Evolutionary conservation across 2,329 filamentous ascomycete species (phyloP).

Genomic region (Fusarium miscanthi): DNA sequence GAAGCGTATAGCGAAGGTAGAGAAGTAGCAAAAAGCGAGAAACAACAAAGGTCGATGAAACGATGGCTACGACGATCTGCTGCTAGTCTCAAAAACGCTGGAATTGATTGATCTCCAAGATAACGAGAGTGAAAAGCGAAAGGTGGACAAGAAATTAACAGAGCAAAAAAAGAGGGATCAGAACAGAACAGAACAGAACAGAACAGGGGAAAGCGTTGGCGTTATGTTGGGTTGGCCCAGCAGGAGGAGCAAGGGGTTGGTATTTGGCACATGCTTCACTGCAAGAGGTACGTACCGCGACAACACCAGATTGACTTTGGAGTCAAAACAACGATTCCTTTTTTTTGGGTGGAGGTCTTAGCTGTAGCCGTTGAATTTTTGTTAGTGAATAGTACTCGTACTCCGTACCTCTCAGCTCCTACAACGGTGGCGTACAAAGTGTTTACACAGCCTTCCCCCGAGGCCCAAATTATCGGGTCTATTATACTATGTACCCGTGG

Average conservation of each 20-base stretch:
- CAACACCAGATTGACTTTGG: constrained; percentile 14
- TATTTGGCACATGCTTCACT: constrained; percentile 11
- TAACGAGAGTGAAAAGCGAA: constrained; percentile 24
- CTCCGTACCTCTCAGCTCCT: neutral
- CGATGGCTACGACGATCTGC: constrained; percentile 3
- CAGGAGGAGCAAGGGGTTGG: constrained; percentile 23
- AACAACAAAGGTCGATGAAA: constrained; percentile 25
- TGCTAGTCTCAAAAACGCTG: constrained; percentile 11
- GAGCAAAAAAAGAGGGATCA: constrained; percentile 22
- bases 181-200: constrained; percentile 11
- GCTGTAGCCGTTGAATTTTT: constrained; percentile 12
- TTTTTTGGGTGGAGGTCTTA: constrained; percentile 19
- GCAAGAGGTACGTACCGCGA: constrained; percentile 20
- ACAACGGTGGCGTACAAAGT: neutral
- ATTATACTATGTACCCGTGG: neutral
- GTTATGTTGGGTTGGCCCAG: constrained; percentile 39
- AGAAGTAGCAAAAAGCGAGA: constrained; percentile 26
- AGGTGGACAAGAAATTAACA: constrained; percentile 26
- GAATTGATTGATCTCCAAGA: constrained; percentile 21
- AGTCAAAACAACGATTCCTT: constrained; percentile 22
- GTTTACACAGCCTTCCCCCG: neutral
- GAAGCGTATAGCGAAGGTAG: constrained; percentile 29
- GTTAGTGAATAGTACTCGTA: neutral
- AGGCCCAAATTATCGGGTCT: neutral
- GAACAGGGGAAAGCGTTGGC: constrained; percentile 36